Percentiles rank a stretch among this genome's conserved stretches.
phyloP scores from a whole-genome alignment of 768 basidiomycete genomes.

The Krasilnikovozyma curviuscula region DNA sequence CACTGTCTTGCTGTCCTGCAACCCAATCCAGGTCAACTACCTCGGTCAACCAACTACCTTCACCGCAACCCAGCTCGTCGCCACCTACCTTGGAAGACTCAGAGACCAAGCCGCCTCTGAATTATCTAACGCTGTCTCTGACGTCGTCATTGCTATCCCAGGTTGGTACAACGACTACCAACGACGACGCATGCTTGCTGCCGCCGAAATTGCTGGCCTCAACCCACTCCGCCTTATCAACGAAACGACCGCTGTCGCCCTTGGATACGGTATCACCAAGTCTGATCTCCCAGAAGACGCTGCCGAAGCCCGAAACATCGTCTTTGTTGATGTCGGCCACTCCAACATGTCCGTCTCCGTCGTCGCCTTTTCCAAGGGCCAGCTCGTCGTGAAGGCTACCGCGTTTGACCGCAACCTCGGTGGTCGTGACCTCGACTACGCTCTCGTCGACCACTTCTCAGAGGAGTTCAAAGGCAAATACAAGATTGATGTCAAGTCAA shows the following conservation, averaged over 20 bases:
- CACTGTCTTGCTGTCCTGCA: not conserved
- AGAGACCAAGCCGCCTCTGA: constrained; percentile 69
- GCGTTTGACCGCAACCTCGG: constrained; percentile 88
- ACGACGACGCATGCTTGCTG: constrained; percentile 71
- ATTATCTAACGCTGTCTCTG: constrained; percentile 66
- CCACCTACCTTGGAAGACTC: constrained; percentile 72
- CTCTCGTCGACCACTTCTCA: constrained; percentile 72
- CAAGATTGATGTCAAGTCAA: constrained; percentile 83
- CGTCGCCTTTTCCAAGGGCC: constrained; percentile 84
- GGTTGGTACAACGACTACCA: constrained; percentile 94
- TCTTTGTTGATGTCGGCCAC: constrained; percentile 91
- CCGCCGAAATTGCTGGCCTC: constrained; percentile 70
- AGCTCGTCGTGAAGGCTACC: constrained; percentile 64
- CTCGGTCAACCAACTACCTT: constrained; percentile 60
- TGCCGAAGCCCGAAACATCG: constrained; percentile 65
- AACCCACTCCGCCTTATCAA: constrained; percentile 89
- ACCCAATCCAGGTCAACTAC: constrained; percentile 51
- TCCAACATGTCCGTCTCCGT: constrained; percentile 69
- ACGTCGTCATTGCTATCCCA: constrained; percentile 89
- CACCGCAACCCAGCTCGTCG: constrained; percentile 79
- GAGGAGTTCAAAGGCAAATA: constrained; percentile 88
- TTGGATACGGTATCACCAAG: constrained; percentile 98
- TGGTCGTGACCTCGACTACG: constrained; percentile 88
- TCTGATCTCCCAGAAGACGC: constrained; percentile 67
- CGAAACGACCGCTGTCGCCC: constrained; percentile 84